Evolutionary conservation across 345 rosid species (phyloP), one percentile per base, ranked within the genome.

Genomic region (Rhodamnia argentea): DNA sequence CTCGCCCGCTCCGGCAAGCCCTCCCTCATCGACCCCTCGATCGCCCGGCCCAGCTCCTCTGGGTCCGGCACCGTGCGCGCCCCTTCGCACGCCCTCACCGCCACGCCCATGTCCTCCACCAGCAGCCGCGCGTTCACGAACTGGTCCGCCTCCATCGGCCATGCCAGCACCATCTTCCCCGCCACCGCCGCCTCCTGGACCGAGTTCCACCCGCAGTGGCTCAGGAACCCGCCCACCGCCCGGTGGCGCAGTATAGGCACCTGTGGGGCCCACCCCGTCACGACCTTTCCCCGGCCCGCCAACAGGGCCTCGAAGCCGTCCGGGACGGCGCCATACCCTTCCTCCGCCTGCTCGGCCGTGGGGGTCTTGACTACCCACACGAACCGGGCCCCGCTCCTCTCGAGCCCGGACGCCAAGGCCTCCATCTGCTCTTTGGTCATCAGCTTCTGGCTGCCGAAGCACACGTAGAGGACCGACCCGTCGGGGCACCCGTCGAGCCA

Each of bases 151-250:
- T 92, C 94, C 96, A 95, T 93, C 1, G 98, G 98, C 96, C 96
- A 93, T 9, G 87, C 93, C 89, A 94, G 29, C 20, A 94, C 74
- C 86, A 90, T 50, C 29, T 86, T 91, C 10, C 96, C 94, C 5
- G 90, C 89, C 86, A 85, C 92, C 50, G 94, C 44, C n/a, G 90
- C 95, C 88, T 96, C 98, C 23, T 90, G 89, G 84, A 91, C 88
- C 52, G 97, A 95, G 92, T 95, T 94, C 98, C 98, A 95, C 15
- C 98, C 95, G 56, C 95, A 93, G 20, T 94, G 98, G 86, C 92
- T 94, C 89, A 95, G 84, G 64, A 94, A 95, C 84, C 91, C 91
- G 20, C 94, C 94, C 10, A 94, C 94, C 0, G 94, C 94, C 10
- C 82, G 74, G 90, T 96, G 98, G 51, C 83, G 74, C 89, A 96